These are phyloP conservation scores for Musa troglodytarum DNA, from an alignment of 176 grass and related monocot species.

Conservation along the genomic window DNA sequence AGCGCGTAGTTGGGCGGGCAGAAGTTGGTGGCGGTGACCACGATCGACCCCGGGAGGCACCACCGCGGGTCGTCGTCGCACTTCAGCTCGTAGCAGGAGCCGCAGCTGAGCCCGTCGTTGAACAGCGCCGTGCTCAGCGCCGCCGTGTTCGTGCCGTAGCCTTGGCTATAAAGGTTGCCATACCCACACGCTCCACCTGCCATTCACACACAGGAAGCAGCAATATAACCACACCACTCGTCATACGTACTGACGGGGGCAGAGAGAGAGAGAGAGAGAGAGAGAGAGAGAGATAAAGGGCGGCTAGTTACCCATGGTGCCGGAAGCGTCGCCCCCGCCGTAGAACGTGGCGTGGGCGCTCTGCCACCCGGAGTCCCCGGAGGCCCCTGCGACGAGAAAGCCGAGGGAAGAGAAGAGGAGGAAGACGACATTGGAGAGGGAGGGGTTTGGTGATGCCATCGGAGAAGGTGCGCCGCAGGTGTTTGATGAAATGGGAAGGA, in stretches of 20 bases:
- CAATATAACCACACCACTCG: background rate
- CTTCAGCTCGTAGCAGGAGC: constrained; percentile 55
- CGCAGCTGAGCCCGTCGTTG: constrained; percentile 40
- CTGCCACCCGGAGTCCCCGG: constrained; percentile 50
- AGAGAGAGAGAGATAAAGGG: background rate
- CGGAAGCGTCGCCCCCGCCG: constrained; percentile 67
- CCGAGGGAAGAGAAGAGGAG: constrained; percentile 30
- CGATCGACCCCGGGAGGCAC: constrained; percentile 56
- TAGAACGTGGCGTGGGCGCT: constrained; percentile 85
- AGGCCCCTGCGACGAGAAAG: constrained; percentile 20
- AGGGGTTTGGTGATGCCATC: constrained; percentile 36
- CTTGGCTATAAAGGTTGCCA: constrained; percentile 44
- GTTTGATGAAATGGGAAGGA: constrained; percentile 4
- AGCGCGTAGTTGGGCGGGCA: constrained; percentile 72
- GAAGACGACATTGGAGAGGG: constrained; percentile 26
- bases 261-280: background rate
- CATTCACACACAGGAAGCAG: background rate
- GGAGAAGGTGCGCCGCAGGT: background rate
- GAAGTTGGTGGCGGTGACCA: constrained; percentile 67
- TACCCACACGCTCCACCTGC: constrained; percentile 58
- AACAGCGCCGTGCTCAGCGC: constrained; percentile 56
- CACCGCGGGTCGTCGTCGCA: constrained; percentile 39
- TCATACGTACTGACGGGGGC: background rate
- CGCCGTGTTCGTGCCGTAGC: constrained; percentile 55
- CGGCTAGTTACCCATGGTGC: constrained; percentile 59